A percentile compares a stretch with the other conserved stretches of the same genome.
phyloP scores from a whole-genome alignment of 331 rosid species.

The Quercus lobata region DNA sequence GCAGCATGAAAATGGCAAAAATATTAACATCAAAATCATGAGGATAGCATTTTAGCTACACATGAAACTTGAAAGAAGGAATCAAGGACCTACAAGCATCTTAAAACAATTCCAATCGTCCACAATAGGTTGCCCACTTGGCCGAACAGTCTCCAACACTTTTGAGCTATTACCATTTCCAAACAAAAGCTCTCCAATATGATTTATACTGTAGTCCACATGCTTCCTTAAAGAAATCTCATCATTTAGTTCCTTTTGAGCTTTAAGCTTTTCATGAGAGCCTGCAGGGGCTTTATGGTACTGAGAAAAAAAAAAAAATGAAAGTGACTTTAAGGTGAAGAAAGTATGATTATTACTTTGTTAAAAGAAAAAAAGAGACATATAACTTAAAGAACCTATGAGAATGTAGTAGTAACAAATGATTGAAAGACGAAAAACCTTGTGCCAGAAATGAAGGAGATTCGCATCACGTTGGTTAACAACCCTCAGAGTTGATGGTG shows the following conservation, averaged over 20 bases:
- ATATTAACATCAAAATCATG: not conserved
- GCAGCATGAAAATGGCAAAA: not conserved
- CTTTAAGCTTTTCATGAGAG: slow-evolving; percentile 35
- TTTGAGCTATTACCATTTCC: slow-evolving; percentile 27
- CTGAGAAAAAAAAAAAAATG: slow-evolving; percentile 8
- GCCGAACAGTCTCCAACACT: slow-evolving; percentile 33
- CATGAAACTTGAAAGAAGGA: not conserved
- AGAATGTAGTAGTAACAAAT: not conserved
- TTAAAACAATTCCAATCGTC: slow-evolving; percentile 33
- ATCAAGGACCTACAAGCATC: slow-evolving; percentile 30
- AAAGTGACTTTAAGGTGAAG: no score
- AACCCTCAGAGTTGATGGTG: not conserved
- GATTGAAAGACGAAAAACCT: not conserved
- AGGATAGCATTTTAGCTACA: not conserved
- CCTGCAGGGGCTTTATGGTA: slow-evolving; percentile 28
- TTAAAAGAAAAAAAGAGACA: not conserved
- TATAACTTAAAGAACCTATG: not conserved
- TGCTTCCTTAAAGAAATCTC: slow-evolving; percentile 39
- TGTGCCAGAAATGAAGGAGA: slow-evolving; percentile 33
- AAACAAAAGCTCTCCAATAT: slow-evolving; percentile 39
- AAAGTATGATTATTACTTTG: not conserved
- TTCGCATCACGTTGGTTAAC: slow-evolving; percentile 43
- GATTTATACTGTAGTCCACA: slow-evolving; percentile 26
- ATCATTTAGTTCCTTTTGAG: slow-evolving; percentile 25
- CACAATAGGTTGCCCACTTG: slow-evolving; percentile 48